phyloP scores from a whole-genome alignment of 257 asterid species.

The Agastache rugosa region DNA sequence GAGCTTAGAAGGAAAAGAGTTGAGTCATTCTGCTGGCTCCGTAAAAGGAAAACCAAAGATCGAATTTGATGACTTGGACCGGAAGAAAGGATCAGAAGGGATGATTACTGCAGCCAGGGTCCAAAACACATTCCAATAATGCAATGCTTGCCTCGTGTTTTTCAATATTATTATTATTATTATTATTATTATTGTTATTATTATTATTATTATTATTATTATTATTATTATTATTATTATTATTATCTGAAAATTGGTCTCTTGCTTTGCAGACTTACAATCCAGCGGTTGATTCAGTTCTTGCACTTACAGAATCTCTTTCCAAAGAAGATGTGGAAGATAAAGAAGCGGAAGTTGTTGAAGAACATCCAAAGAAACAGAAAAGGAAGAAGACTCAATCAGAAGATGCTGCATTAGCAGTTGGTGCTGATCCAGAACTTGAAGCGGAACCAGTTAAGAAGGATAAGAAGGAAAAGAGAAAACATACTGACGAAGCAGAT shows the following conservation, averaged over 20 bases:
- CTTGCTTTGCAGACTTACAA: constrained; percentile 61
- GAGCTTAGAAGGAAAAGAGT: constrained; percentile 72
- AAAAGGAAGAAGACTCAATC: constrained; percentile 47
- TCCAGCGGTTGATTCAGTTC: constrained; percentile 69
- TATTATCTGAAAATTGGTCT: not conserved
- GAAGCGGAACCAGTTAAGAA: constrained; percentile 48
- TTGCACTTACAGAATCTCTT: constrained; percentile 48
- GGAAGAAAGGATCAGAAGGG: constrained; percentile 74
- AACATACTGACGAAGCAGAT: constrained; percentile 33
- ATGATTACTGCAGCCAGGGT: constrained; percentile 79
- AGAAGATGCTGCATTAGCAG: constrained; percentile 39
- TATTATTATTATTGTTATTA: not conserved
- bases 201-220: not conserved
- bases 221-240: not conserved
- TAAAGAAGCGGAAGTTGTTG: constrained; percentile 38
- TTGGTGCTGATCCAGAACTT: constrained; percentile 39
- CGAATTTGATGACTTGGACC: constrained; percentile 77
- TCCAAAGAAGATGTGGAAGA: constrained; percentile 39
- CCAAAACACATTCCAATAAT: constrained; percentile 1
- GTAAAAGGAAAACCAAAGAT: constrained; percentile 84
- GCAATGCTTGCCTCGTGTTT: too few relatives aligned
- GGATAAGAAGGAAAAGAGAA: constrained; percentile 62
- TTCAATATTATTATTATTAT: not conserved
- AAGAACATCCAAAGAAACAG: constrained; percentile 49
- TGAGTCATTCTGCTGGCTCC: constrained; percentile 74